Base-by-base conservation (phyloP, 2,329 filamentous ascomycete species). In the Phialophora chinensis region DNA sequence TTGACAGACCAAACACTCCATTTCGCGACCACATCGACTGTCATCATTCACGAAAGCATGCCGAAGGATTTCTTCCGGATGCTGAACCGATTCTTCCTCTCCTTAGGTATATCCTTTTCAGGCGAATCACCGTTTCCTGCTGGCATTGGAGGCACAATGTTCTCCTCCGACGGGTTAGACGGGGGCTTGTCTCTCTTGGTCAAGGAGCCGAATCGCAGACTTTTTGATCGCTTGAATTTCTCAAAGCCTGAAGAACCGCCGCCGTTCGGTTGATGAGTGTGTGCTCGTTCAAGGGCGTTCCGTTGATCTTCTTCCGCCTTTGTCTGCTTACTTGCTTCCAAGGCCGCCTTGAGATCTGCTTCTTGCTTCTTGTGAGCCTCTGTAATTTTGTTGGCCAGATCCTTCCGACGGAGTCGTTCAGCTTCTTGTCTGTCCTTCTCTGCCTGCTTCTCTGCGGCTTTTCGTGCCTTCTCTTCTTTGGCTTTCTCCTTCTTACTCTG, bases 401-500 rank as follows among this genome's bases (percentile, higher is more conserved):
- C 83, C 73, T 85, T 85, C 63, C 82, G 76, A 64, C 75, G 83
- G 59, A 82, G 80, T 72, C 83, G 86, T 73, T 83, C 82, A 29
- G 86, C 86, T 77, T 89, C 90, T 70, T 84, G 83, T 49, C 85
- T 78, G 27, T 85, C 86, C 59, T 84, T 84, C n/a, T 82, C 82
- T 69, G 85, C 83, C 71, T 75, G 81, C 76, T 86, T 85, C 65
- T 83, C 82, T 56, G 79, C 79, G 29, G 77, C 80, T 72, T 86
- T 86, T 56, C 82, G 81, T 54, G 86, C 86, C 71, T 88, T 88
- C 64, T 87, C 85, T 74, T 85, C 85, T 47, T 78, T 79, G 44
- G 81, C 82, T 52, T 79, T 79, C 69, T 91, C 91, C 79, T 89
- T 93, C 83, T 89, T 92, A 66, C 87, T 87, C 35, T 86, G 86